Evolutionary conservation across 1,284 basidiomycete species (phyloP).

Genomic region (Irpex lacteus): DNA sequence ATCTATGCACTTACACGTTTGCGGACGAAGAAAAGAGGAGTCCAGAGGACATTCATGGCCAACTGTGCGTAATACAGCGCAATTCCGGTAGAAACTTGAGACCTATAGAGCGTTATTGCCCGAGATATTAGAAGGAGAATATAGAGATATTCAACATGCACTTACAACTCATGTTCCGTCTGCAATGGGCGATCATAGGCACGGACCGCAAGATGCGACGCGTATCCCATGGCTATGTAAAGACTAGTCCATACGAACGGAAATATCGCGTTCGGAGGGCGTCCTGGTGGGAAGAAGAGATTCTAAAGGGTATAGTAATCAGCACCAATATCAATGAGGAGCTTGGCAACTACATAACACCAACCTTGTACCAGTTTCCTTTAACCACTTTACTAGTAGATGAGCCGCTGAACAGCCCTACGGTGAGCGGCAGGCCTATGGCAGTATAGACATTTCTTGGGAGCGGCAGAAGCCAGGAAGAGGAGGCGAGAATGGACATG

Average conservation of each 20-base stretch:
- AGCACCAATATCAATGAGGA: background rate
- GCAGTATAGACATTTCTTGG: constrained; percentile 59
- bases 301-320: constrained; percentile 28
- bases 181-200: constrained; percentile 40
- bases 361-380: constrained; percentile 58
- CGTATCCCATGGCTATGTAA: constrained; percentile 70
- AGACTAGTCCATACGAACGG: constrained; percentile 61
- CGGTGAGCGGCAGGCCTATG: constrained; percentile 58
- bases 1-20: constrained; percentile 38
- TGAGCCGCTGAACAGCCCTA: constrained; percentile 54
- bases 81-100: constrained; percentile 47
- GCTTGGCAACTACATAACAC: constrained; percentile 12
- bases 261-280: constrained; percentile 51
- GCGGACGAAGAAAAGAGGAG: constrained; percentile 68
- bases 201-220: constrained; percentile 64
- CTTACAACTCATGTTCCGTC: constrained; percentile 7
- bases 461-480: constrained; percentile 49
- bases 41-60: constrained; percentile 68
- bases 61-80: constrained; percentile 72
- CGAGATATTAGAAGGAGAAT: too few species aligned
- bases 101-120: background rate
- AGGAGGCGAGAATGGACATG: constrained; percentile 33
- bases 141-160: background rate
- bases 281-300: constrained; percentile 41
- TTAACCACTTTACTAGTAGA: constrained; percentile 45